Evolutionary conservation across 257 asterid species (phyloP), one percentile per base, ranked within the genome.

Genomic region (Solanum chilense): DNA sequence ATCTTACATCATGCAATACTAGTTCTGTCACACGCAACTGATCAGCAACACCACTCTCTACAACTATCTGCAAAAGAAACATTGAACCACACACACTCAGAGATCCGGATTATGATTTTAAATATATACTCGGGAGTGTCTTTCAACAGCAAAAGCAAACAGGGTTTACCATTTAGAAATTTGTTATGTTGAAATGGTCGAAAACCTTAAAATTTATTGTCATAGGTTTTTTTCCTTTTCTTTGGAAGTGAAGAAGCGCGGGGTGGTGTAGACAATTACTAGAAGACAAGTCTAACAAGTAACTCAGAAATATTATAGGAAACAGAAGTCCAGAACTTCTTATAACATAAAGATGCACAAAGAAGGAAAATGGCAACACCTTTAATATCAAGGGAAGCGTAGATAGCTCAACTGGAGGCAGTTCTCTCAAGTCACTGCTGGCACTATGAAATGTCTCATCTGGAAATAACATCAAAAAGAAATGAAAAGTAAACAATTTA

Each of bases 401-500:
- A 78, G 99, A 92, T 85, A 97, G 89, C 90, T 95, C 99, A 87
- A 97, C 98, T 45, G 96, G 93, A 78, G 99, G 99, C 92, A 97
- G 92, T 93, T 97, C 98, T 91, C 96, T 92, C 92, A 95, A 86
- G 90, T 95, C 98, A 87, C 89, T 94, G 87, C 90, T 93, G 90
- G 93, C 90, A 85, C 88, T 95, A 90, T 94, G 93, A 91, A 91
- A 97, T 56, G 95, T 88, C 75, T 94, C 99, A 88, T 91, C 99
- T 97, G 94, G 87, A 91, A 39, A 71, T 88, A 37, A 37, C 39
- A 35, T 44, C 81, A 37, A 74, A 85, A 47, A n/a, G 83, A 74
- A 41, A 76, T 85, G 52, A 85, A 68, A 1, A 77, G 64, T 39
- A 45, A 78, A 25, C 35, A 78, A 78, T 45, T 8, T 15, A 78